phyloP scores from a whole-genome alignment of 768 basidiomycete genomes.

The Amanita thiersii region DNA sequence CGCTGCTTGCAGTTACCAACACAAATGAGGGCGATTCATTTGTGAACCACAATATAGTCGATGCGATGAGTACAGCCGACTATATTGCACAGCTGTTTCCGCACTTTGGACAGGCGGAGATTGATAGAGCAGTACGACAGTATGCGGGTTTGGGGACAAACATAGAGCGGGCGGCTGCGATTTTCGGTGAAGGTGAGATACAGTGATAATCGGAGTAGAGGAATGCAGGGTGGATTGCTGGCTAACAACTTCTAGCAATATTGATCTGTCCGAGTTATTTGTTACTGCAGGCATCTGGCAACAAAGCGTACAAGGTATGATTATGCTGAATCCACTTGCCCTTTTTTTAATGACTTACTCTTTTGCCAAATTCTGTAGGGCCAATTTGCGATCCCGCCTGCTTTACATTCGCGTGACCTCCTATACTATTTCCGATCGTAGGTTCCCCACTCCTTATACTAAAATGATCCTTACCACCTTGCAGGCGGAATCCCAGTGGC shows the following conservation, averaged over 20 bases:
- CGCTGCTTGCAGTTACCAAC: constrained; percentile 30
- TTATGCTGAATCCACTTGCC: neutral
- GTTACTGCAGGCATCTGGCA: constrained; percentile 23
- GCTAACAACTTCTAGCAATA: constrained; percentile 22
- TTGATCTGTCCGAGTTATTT: constrained; percentile 38
- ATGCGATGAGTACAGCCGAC: constrained; percentile 17
- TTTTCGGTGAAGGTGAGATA: constrained; percentile 35
- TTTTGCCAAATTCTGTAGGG: constrained; percentile 16
- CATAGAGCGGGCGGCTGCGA: constrained; percentile 22
- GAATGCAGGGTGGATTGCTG: neutral
- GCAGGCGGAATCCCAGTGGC: constrained; percentile 7
- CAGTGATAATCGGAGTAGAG: too few species aligned
- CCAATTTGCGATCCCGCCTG: constrained; percentile 37
- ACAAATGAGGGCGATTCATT: constrained; percentile 28
- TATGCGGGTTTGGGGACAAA: constrained; percentile 25
- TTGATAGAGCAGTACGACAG: constrained; percentile 14
- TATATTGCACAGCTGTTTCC: constrained; percentile 34
- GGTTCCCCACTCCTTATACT: constrained; percentile 25
- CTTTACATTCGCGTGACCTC: constrained; percentile 26
- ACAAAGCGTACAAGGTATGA: constrained; percentile 27
- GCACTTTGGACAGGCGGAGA: constrained; percentile 18
- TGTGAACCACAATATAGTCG: constrained; percentile 22
- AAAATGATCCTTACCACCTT: neutral
- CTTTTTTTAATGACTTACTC: neutral
- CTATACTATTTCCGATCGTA: constrained; percentile 30